Conservation (phyloP, 2,329 filamentous ascomycete species). For the Xylaria hypoxylon region DNA sequence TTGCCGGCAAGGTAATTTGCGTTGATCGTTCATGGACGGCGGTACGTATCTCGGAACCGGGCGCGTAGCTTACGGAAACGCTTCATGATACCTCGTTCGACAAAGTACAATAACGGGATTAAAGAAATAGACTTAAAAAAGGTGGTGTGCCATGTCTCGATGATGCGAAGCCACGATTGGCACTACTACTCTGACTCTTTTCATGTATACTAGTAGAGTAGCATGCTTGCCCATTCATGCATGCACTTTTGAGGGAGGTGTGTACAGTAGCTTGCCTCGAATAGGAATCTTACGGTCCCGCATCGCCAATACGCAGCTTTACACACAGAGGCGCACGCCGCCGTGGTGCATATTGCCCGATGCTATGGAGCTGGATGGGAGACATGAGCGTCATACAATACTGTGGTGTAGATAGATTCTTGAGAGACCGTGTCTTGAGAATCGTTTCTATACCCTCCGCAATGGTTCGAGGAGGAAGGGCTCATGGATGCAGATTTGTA, state of each 20-base stretch:
- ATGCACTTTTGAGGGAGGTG: slow-evolving; percentile 26
- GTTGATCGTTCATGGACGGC: slow-evolving; percentile 15
- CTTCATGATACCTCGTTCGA: slow-evolving; percentile 6
- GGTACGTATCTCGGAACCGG: slow-evolving; percentile 16
- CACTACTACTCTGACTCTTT: slow-evolving; percentile 30
- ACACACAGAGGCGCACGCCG: slow-evolving; percentile 24
- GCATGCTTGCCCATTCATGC: slow-evolving; percentile 32
- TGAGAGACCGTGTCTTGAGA: neutral
- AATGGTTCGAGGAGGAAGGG: neutral
- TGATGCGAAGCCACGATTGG: slow-evolving; percentile 37
- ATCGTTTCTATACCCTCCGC: slow-evolving; percentile 9
- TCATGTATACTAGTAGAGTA: slow-evolving; percentile 20
- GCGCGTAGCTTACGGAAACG: slow-evolving; percentile 20
- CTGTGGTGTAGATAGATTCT: neutral
- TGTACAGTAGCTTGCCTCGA: slow-evolving; percentile 27
- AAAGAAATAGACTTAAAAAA: neutral
- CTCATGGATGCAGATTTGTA: slow-evolving; percentile 2
- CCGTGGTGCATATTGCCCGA: slow-evolving; percentile 20
- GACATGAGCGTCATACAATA: slow-evolving; percentile 11
- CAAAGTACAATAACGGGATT: slow-evolving; percentile 20
- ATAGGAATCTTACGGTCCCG: slow-evolving; percentile 35
- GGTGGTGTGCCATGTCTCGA: slow-evolving; percentile 35
- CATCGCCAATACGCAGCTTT: slow-evolving; percentile 19
- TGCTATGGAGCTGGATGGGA: slow-evolving; percentile 12
- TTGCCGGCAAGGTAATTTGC: slow-evolving; percentile 20